A percentile compares a stretch with the other conserved stretches of the same genome.
These are phyloP conservation scores for Hypoxylon cercidicola DNA, from an alignment of 495 filamentous ascomycete genomes.

Conservation along the genomic window DNA sequence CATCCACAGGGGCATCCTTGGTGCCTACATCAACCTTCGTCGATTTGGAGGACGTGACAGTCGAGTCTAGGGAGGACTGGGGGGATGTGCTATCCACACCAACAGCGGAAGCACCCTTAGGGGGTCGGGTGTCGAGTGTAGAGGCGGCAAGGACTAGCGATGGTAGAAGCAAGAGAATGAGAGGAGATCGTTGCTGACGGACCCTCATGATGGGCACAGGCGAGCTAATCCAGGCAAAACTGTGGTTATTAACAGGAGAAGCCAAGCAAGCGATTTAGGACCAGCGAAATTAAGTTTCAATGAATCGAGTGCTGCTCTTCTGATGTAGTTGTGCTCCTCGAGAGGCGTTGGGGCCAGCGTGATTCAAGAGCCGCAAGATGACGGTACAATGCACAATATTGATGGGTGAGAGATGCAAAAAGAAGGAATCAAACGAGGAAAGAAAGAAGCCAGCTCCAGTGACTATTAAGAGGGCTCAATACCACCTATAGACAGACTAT, in stretches of 20 bases:
- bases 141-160: constrained; percentile 52
- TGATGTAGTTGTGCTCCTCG: constrained; percentile 1
- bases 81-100: constrained; percentile 28
- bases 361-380: background rate
- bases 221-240: background rate
- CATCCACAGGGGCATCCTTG: constrained; percentile 92
- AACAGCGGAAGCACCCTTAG: constrained; percentile 24
- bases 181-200: constrained; percentile 50
- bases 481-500: constrained; percentile 18
- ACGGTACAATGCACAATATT: constrained; percentile 1
- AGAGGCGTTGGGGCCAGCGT: background rate
- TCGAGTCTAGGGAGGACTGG: constrained; percentile 44
- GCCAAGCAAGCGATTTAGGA: background rate
- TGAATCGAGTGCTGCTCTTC: constrained; percentile 2
- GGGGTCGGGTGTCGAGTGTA: constrained; percentile 37
- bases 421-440: constrained; percentile 11
- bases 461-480: constrained; percentile 6
- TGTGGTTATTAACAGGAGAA: background rate
- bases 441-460: constrained; percentile 7
- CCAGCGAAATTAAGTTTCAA: background rate
- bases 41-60: constrained; percentile 41
- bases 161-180: constrained; percentile 59
- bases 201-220: constrained; percentile 52
- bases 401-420: constrained; percentile 1
- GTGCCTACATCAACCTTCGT: constrained; percentile 67